phyloP scores from a whole-genome alignment of 352 stramenopile genomes.

The Pythium volutum region DNA sequence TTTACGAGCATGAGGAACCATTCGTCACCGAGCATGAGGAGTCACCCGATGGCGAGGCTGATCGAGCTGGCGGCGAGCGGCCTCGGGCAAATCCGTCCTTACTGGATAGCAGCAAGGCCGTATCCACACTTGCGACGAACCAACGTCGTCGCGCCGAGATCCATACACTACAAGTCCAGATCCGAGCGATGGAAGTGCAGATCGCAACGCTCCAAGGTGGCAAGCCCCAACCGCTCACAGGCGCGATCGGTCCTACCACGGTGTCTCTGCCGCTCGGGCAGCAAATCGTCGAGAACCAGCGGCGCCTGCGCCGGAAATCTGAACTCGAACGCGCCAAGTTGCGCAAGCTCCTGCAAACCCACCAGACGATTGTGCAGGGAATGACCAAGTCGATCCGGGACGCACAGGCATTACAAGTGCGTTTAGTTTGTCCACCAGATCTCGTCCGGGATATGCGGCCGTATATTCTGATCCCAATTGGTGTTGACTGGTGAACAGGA shows the following conservation, averaged over 20 bases:
- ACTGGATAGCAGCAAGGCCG: background rate
- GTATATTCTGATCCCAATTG: no score
- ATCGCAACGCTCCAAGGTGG: background rate
- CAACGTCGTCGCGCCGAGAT: background rate
- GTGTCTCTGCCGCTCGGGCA: no score
- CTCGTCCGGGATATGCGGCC: no score
- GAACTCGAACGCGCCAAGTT: conserved; percentile 29
- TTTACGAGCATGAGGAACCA: background rate
- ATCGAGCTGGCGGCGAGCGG: background rate
- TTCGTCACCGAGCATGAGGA: background rate
- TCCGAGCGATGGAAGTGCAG: background rate
- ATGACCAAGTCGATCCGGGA: conserved; percentile 21
- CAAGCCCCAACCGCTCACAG: no score
- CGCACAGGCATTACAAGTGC: background rate
- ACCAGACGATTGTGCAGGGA: conserved; percentile 26
- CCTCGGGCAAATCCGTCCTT: background rate
- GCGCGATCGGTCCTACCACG: no score
- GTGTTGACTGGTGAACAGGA: no score
- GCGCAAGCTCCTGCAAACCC: conserved; percentile 22
- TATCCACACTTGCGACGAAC: background rate
- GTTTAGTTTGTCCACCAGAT: no score
- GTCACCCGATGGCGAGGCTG: background rate
- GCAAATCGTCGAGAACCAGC: conserved; percentile 8
- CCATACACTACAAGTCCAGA: background rate
- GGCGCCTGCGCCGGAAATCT: conserved; percentile 13